Base-by-base conservation (phyloP, 2,329 filamentous ascomycete species). In the Ceratocystis papillata region DNA sequence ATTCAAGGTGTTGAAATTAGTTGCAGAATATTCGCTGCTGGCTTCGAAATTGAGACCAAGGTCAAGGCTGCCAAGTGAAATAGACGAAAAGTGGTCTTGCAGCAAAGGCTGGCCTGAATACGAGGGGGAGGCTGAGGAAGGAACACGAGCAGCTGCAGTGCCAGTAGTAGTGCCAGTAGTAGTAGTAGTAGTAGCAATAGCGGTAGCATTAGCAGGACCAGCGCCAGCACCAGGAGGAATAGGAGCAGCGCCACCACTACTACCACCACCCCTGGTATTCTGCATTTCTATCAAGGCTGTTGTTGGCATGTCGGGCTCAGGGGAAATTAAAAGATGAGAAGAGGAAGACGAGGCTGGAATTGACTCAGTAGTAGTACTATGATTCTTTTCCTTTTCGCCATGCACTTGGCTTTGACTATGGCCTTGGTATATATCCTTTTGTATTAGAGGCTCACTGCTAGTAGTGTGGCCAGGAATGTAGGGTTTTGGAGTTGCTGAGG, bases 71-170 rank as follows among this genome's bases (percentile, higher is more conserved):
- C 30, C 25, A 4, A 62, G 50, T 15, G 65, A 67, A 53, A 67
- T 64, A 30, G 65, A 62, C 46, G 65, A 67, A 41, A 67, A 64
- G 33, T 67, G 53, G 28, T 57, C 55, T 22, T 46, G 57, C 15
- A 57, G 30, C 10, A 60, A 28, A 33, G 12, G 15, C 12, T 59
- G 55, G 55, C 33, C 55, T 15, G 57, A 61, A 64, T 63, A 63
- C 48, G 65, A 64, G 53, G 55, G 50, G n/a, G 41, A 61, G 30
- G 64, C 44, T 41, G 55, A 60, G 41, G 55, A 59, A 37, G 55
- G 28, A 59, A 59, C 33, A 59, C 28, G 55, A 59, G 33, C 55
- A 59, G 25, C 17, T 46, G 64, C 25, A 33, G 63, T 17, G 45
- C 17, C 45, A 30, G 64, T n/a, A 17, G 41, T 60, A 33, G 57